Percentiles rank a stretch among this genome's conserved stretches.
phyloP scores from a whole-genome alignment of 257 asterid species.

The Solanum tacnaense region DNA sequence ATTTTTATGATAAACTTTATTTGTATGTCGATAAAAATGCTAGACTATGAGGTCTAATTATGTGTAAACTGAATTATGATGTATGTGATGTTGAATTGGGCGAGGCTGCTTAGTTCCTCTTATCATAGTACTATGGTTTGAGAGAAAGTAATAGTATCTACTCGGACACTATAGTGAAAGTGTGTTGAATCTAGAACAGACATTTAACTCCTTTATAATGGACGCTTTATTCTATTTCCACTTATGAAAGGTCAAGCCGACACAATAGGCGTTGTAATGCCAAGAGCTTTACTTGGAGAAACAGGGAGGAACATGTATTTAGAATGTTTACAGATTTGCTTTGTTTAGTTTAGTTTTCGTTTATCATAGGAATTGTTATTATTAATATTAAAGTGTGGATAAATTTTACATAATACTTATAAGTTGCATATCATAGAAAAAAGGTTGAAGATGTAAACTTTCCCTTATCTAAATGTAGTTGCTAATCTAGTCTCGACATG shows the following conservation, averaged over 20 bases:
- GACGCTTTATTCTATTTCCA: no score
- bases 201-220: not conserved
- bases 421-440: not conserved
- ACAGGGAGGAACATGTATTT: no score
- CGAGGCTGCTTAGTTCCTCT: not conserved
- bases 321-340: no score
- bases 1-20: not conserved
- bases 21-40: not conserved
- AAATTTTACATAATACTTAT: not conserved
- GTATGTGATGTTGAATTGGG: not conserved
- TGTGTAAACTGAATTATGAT: not conserved
- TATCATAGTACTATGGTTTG: not conserved
- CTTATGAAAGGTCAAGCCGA: no score
- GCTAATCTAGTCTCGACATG: not conserved
- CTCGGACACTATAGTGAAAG: not conserved
- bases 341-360: not conserved
- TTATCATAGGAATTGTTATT: not conserved
- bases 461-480: not conserved
- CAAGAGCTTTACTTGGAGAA: no score
- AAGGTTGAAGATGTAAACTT: fast-evolving
- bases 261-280: no score
- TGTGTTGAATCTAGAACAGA: not conserved
- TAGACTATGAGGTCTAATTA: not conserved
- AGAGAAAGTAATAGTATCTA: no score
- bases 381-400: not conserved